Base-by-base conservation (phyloP, 306 rosid species). In the Cicer bijugum region DNA sequence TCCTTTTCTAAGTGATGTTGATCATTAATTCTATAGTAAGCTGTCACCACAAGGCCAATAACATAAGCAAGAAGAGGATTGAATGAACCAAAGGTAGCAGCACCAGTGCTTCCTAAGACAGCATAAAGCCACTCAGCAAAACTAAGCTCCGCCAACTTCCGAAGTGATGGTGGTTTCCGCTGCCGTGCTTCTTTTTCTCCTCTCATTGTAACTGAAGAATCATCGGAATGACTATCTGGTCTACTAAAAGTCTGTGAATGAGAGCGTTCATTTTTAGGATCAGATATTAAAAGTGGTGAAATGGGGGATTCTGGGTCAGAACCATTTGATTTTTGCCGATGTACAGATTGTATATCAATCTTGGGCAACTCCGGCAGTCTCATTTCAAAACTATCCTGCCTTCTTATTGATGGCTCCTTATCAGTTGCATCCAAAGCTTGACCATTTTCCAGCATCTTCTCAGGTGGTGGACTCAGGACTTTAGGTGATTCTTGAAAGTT, bases 351-450 rank as follows among this genome's bases (percentile, higher is more conserved):
- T 55, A 93, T 93, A 78, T 91, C 98, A 85, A 93, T 83, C 84
- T 91, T 93, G 63, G 97, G 97, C 11, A 93, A 84, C 76, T 93
- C 93, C 0, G 98, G 98, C 12, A 93, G 72, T 83, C 92, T 86
- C 98, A 88, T 86, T 82, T 93, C 98, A 82, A 93, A 93, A 83
- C 98, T 93, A 81, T 93, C 98, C 85, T 91, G 97, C 89, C 97
- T 86, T 71, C 69, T 86, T 42, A 93, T 93, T 57, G 97, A 76
- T 52, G 93, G 98, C 69, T 93, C 97, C 89, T 89, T 91, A 58
- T 89, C 93, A 19, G 75, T 71, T 48, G 83, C 67, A 78, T 88
- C 97, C 76, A 85, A 20, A 16, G 83, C 53, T 82, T 89, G 98
- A 63, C 96, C 97, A 81, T 93, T 93, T 88, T 91, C 96, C 67